Conservation (phyloP, 371 early-diverging fungal genomes). For the Mucor plumbeus region DNA sequence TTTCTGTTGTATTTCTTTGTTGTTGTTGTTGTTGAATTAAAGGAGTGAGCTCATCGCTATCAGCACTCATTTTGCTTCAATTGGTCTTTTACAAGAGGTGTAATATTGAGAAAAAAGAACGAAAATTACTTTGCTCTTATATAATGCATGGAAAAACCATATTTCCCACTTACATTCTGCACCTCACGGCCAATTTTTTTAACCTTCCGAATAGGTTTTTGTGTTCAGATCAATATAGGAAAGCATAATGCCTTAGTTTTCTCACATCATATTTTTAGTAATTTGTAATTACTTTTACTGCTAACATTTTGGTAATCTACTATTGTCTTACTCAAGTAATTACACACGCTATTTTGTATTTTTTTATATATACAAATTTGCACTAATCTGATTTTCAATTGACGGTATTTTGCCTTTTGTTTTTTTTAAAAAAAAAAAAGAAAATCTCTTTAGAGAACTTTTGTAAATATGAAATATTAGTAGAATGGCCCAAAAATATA, state of each 20-base stretch:
- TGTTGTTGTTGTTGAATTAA: slow-evolving; percentile 7
- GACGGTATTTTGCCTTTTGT: not conserved
- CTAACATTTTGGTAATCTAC: not conserved
- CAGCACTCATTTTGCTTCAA: slow-evolving; percentile 1
- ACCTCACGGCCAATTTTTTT: slow-evolving; percentile 4
- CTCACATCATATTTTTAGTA: too few species aligned
- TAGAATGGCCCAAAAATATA: not conserved
- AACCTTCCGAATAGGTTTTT: not conserved
- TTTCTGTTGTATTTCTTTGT: not conserved
- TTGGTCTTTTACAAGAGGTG: not conserved
- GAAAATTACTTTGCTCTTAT: not conserved
- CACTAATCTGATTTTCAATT: not conserved
- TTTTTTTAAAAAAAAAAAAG: not conserved
- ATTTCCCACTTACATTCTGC: not conserved
- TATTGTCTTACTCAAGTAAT: not conserved
- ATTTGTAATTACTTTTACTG: not conserved
- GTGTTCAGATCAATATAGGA: not conserved
- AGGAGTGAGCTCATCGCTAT: slow-evolving; percentile 17
- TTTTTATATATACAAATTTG: not conserved
- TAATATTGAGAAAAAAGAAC: not conserved
- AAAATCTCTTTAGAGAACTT: too few species aligned
- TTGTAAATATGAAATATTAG: too few species aligned
- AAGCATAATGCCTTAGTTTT: too few species aligned
- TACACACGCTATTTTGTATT: not conserved
- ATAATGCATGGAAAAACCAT: slow-evolving; percentile 8